A percentile compares a stretch with the other conserved stretches of the same genome.
Evolutionary conservation across 2,329 filamentous ascomycete genomes (phyloP).

Genomic region (Hymenoscyphus albidus): DNA sequence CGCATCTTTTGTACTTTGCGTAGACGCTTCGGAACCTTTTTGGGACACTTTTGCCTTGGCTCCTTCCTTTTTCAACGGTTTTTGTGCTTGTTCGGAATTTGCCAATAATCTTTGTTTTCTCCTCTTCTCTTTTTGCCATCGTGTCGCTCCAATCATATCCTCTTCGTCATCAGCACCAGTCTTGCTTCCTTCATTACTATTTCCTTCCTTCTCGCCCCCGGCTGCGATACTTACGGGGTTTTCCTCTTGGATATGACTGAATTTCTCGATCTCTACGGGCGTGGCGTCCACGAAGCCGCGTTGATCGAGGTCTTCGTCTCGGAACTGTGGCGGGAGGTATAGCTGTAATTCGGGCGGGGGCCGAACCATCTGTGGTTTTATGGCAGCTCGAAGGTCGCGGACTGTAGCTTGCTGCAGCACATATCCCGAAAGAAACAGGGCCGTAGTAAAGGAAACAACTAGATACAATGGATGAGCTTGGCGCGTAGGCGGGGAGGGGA

Average conservation of each 20-base stretch:
- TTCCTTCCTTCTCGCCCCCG: neutral
- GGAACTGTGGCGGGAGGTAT: constrained; percentile 25
- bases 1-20: neutral
- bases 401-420: constrained; percentile 83
- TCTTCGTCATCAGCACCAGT: constrained; percentile 11
- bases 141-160: constrained; percentile 25
- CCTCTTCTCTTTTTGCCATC: constrained; percentile 26
- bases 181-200: neutral
- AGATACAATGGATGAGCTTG: constrained; percentile 1
- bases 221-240: neutral
- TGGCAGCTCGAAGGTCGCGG: constrained; percentile 68
- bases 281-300: constrained; percentile 13
- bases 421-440: constrained; percentile 86
- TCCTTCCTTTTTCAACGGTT: constrained; percentile 40
- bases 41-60: constrained; percentile 27
- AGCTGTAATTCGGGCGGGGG: constrained; percentile 17
- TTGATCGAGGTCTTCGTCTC: constrained; percentile 19
- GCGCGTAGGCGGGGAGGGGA: neutral
- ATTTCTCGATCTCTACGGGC: constrained; percentile 13
- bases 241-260: neutral
- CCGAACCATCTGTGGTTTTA: constrained; percentile 40
- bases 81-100: constrained; percentile 23
- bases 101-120: constrained; percentile 12
- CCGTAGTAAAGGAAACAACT: constrained; percentile 74
- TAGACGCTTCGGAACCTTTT: neutral